Evolutionary conservation across 176 grass and related monocot species (phyloP).

Genomic region (Urochloa ruziziensis): DNA sequence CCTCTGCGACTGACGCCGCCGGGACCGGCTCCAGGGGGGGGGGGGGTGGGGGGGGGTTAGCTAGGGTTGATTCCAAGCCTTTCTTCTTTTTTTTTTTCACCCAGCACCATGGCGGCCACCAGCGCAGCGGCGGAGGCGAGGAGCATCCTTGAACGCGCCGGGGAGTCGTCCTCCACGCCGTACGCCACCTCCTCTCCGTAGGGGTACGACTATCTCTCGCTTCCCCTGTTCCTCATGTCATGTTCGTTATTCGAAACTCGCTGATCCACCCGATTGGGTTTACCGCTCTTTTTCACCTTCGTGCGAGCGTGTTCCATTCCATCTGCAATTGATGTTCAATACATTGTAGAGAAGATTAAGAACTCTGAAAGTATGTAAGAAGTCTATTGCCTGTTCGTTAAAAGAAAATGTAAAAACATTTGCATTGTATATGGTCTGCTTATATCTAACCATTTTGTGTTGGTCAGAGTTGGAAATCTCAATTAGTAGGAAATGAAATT

Average conservation of each 20-base stretch:
- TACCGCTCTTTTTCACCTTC: too few species aligned
- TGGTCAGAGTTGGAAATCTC: slow-evolving; percentile 72
- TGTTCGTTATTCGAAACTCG: not conserved
- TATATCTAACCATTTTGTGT: slow-evolving; percentile 26
- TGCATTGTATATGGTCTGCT: slow-evolving; percentile 9
- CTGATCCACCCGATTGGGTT: not conserved
- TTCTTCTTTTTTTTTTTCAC: too few species aligned
- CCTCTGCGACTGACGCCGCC: too few species aligned
- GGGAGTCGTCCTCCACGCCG: slow-evolving; percentile 17
- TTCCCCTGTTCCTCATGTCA: not conserved
- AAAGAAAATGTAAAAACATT: not conserved
- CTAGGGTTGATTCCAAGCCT: too few species aligned
- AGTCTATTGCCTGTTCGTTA: not conserved
- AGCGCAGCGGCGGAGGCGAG: slow-evolving; percentile 1
- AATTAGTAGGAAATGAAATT: slow-evolving; percentile 71
- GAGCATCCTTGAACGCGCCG: slow-evolving; percentile 30
- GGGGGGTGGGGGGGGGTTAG: too few species aligned
- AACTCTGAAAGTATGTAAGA: slow-evolving; percentile 66
- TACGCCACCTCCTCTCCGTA: slow-evolving; percentile 58
- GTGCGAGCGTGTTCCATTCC: slow-evolving; percentile 50
- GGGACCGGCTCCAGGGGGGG: too few species aligned
- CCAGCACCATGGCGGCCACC: slow-evolving; percentile 4
- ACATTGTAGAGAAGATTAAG: slow-evolving; percentile 73
- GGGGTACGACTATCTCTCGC: slow-evolving; percentile 40
- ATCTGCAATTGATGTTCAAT: slow-evolving; percentile 58